Evolutionary conservation across 2,329 filamentous ascomycete genomes (phyloP).

Genomic region (Ophiostoma sp.): DNA sequence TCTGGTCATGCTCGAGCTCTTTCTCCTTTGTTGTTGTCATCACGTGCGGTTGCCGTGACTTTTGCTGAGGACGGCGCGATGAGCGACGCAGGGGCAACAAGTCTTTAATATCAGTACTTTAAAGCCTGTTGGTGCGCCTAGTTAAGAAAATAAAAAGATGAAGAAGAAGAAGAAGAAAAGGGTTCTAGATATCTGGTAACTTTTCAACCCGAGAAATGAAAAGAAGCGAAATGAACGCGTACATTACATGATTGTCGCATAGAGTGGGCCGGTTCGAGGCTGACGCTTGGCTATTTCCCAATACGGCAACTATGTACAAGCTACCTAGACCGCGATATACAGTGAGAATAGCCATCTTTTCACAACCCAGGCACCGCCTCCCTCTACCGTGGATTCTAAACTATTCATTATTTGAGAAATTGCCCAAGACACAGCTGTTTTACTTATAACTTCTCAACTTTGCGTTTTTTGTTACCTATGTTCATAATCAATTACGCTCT

Average conservation of each 20-base stretch:
- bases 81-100: neutral
- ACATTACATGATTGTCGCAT: neutral
- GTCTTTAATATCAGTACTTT: neutral
- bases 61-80: neutral
- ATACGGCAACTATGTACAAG: neutral
- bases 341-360: neutral
- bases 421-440: too few relatives aligned
- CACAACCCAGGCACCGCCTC: too few relatives aligned
- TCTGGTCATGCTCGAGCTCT: neutral
- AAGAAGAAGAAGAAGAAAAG: too few relatives aligned
- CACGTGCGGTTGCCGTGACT: neutral
- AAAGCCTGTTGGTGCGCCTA: neutral
- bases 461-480: too few relatives aligned
- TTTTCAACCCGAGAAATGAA: neutral
- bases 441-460: too few relatives aligned
- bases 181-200: too few relatives aligned
- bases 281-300: neutral
- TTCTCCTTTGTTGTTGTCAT: neutral
- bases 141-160: too few relatives aligned
- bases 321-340: neutral
- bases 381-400: too few relatives aligned
- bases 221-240: neutral
- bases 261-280: conserved; percentile 6
- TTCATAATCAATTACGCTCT: too few relatives aligned
- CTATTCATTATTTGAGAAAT: too few relatives aligned